A percentile compares a stretch with the other conserved stretches of the same genome.
Evolutionary conservation across 768 basidiomycete genomes (phyloP).

Genomic region (Mycena alexandri): DNA sequence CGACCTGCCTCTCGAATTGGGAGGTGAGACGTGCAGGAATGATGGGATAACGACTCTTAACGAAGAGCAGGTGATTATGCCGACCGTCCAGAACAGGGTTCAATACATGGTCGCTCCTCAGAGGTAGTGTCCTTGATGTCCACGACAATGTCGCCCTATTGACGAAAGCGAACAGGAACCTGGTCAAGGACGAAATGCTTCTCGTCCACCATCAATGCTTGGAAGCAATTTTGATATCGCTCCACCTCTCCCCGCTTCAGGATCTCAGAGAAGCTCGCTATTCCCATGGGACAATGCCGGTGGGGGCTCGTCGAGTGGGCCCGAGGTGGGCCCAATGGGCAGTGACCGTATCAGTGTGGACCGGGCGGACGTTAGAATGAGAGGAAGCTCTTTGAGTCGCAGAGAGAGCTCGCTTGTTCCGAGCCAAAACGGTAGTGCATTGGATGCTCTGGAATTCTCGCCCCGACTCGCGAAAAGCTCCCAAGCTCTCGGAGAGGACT

Average conservation of each 20-base stretch:
- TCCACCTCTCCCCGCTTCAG: conserved; percentile 52
- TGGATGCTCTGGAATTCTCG: conserved; percentile 61
- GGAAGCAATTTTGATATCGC: conserved; percentile 63
- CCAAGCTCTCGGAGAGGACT: conserved; percentile 69
- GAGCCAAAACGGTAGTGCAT: conserved; percentile 60
- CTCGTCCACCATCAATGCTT: conserved; percentile 65
- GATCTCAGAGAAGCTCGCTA: conserved; percentile 76
- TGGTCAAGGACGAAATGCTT: conserved; percentile 83
- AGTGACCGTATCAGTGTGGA: conserved; percentile 65
- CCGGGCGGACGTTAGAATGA: conserved; percentile 63
- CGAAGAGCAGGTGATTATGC: conserved; percentile 15
- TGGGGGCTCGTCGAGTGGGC: conserved; percentile 68
- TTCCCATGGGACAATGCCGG: conserved; percentile 91
- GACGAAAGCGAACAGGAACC: conserved; percentile 69
- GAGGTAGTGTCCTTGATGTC: conserved; percentile 56
- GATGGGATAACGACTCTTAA: not conserved
- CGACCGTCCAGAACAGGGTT: conserved; percentile 24
- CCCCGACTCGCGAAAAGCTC: conserved; percentile 57
- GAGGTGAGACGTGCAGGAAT: conserved; percentile 9
- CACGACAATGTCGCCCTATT: not conserved
- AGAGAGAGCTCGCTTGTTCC: conserved; percentile 69
- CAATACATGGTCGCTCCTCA: conserved; percentile 59
- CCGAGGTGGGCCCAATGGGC: conserved; percentile 51
- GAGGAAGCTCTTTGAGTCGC: conserved; percentile 67
- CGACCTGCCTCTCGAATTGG: conserved; percentile 14